Conservation (phyloP, 78 protist species). For the Neovahlkampfia damariscottae region DNA sequence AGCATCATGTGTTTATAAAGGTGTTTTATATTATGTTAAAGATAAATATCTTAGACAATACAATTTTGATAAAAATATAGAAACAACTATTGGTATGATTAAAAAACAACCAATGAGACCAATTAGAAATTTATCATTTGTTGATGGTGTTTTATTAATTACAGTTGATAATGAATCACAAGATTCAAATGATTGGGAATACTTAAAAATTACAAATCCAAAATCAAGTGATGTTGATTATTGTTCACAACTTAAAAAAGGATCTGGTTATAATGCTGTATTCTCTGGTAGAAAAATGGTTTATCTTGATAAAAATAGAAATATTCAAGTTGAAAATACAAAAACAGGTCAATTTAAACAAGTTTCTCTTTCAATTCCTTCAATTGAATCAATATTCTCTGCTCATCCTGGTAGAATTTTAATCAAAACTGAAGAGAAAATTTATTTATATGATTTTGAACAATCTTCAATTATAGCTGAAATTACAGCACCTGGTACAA, state of each 20-base stretch:
- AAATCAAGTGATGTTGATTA: not conserved
- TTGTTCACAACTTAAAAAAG: conserved; percentile 34
- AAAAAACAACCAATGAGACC: not conserved
- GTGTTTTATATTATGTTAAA: conserved; percentile 56
- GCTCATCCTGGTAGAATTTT: conserved; percentile 59
- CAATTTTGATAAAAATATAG: conserved; percentile 29
- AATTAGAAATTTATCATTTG: not conserved
- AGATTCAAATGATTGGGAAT: conserved; percentile 81
- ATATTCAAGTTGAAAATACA: conserved; percentile 61
- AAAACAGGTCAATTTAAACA: conserved; percentile 23
- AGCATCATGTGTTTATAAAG: conserved; percentile 36
- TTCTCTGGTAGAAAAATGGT: conserved; percentile 88
- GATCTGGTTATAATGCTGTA: conserved; percentile 65
- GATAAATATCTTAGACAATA: conserved; percentile 59
- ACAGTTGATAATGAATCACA: conserved; percentile 31
- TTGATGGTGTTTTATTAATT: not conserved
- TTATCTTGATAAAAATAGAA: conserved; percentile 64
- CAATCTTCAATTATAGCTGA: conserved; percentile 46
- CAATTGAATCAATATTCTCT: conserved; percentile 61
- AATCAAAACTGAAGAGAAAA: conserved; percentile 47
- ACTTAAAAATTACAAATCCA: conserved; percentile 33
- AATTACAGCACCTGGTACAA: conserved; percentile 32
- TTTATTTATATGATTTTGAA: conserved; percentile 78
- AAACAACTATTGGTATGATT: not conserved
- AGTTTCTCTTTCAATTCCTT: conserved; percentile 26